Conservation (phyloP, 768 basidiomycete species). For the Coprinopsis strossmayeri region DNA sequence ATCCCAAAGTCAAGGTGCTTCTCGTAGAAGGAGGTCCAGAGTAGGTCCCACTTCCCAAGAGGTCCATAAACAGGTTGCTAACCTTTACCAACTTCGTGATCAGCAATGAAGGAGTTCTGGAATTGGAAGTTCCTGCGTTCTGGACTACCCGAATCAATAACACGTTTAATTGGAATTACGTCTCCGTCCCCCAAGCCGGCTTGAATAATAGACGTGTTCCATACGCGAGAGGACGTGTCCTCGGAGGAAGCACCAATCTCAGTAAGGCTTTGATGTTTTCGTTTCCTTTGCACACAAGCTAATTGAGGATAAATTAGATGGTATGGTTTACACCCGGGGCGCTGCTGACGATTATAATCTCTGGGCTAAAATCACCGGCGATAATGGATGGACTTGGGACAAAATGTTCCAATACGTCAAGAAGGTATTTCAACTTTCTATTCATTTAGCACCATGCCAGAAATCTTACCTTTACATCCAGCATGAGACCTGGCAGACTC, state of each 20-base stretch:
- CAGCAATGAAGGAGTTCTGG: constrained; percentile 12
- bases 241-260: constrained; percentile 16
- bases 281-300: background rate
- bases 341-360: constrained; percentile 1
- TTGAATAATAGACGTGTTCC: constrained; percentile 9
- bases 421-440: background rate
- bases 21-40: constrained; percentile 25
- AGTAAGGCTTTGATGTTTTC: constrained; percentile 13
- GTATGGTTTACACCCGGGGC: constrained; percentile 9
- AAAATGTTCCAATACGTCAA: background rate
- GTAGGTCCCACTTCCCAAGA: constrained; percentile 11
- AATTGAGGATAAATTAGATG: constrained; percentile 1
- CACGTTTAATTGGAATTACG: constrained; percentile 16
- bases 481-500: constrained; percentile 30
- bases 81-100: background rate
- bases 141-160: constrained; percentile 2
- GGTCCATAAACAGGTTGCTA: background rate
- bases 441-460: constrained; percentile 12
- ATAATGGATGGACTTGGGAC: constrained; percentile 4
- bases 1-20: constrained; percentile 23
- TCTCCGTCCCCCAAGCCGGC: constrained; percentile 12
- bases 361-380: constrained; percentile 9
- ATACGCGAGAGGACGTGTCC: constrained; percentile 12
- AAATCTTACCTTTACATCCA: constrained; percentile 11
- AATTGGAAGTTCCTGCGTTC: constrained; percentile 15